Evolutionary conservation across 805 yeast species (phyloP).

Genomic region (Metschnikowia aberdeeniae): DNA sequence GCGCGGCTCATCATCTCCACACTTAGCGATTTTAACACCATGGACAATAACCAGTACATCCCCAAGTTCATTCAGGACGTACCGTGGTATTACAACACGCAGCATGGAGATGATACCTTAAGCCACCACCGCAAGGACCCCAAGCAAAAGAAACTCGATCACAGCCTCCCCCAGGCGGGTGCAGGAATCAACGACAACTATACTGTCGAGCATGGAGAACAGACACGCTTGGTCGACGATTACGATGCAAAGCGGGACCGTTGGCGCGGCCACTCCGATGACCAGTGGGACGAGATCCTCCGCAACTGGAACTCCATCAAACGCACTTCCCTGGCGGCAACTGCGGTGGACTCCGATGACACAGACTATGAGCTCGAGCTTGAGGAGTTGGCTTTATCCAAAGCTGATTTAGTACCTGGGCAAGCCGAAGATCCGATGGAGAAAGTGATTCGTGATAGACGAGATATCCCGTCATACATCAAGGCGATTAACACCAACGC

Average conservation of each 20-base stretch:
- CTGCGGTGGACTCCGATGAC: constrained; percentile 28
- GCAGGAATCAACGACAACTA: constrained; percentile 51
- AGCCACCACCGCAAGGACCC: constrained; percentile 54
- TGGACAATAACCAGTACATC: constrained; percentile 23
- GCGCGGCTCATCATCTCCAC: not conserved
- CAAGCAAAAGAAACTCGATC: constrained; percentile 33
- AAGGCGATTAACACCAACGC: constrained; percentile 37
- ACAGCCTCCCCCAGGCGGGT: constrained; percentile 53
- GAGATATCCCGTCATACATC: constrained; percentile 69
- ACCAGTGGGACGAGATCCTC: constrained; percentile 54
- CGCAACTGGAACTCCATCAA: constrained; percentile 43
- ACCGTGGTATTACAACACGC: constrained; percentile 38
- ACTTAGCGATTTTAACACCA: not conserved
- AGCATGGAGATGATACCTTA: constrained; percentile 38
- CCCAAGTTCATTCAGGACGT: constrained; percentile 37
- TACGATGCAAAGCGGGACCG: constrained; percentile 75
- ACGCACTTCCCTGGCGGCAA: constrained; percentile 8
- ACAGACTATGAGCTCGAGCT: constrained; percentile 40
- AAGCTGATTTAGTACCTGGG: constrained; percentile 22
- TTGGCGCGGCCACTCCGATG: constrained; percentile 74
- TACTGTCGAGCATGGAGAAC: constrained; percentile 10
- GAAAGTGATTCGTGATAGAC: constrained; percentile 56
- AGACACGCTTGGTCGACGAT: constrained; percentile 29
- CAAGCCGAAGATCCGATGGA: constrained; percentile 33
- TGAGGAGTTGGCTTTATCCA: constrained; percentile 30